Evolutionary conservation across 345 rosid species (phyloP).

Genomic region (Reutealis trisperma): DNA sequence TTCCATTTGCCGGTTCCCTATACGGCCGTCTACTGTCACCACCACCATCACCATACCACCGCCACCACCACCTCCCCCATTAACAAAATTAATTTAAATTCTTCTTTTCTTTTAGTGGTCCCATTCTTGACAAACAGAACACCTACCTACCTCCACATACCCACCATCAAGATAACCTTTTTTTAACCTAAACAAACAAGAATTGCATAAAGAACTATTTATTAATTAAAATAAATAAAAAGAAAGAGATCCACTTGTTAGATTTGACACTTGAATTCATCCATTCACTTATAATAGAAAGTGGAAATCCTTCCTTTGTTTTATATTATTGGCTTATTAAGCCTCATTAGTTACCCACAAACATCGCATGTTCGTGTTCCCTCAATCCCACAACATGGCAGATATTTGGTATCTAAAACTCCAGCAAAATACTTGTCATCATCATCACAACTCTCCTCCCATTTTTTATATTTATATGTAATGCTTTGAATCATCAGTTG

Average conservation of each 20-base stretch:
- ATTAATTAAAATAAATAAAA: background rate
- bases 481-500: too few species aligned
- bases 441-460: too few species aligned
- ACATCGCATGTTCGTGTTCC: slow-evolving; percentile 13
- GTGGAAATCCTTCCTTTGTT: background rate
- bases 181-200: background rate
- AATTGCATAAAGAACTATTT: background rate
- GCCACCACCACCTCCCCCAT: slow-evolving; percentile 1
- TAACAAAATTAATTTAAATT: background rate
- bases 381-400: background rate
- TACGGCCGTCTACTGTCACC: slow-evolving; percentile 21
- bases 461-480: too few species aligned
- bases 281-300: background rate
- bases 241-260: background rate
- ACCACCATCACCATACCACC: slow-evolving; percentile 15
- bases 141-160: slow-evolving; percentile 27
- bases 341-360: background rate
- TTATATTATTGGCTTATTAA: background rate
- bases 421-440: too few species aligned
- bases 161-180: slow-evolving; percentile 27
- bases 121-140: slow-evolving; percentile 29
- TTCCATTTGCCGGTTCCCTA: slow-evolving; percentile 52
- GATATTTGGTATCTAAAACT: too few species aligned
- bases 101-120: slow-evolving; percentile 36
- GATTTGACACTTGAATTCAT: slow-evolving; percentile 1